Evolutionary conservation across 2,329 filamentous ascomycete genomes (phyloP), one percentile per base, ranked within the genome.

Genomic region (Chalaropsis thielavioides): DNA sequence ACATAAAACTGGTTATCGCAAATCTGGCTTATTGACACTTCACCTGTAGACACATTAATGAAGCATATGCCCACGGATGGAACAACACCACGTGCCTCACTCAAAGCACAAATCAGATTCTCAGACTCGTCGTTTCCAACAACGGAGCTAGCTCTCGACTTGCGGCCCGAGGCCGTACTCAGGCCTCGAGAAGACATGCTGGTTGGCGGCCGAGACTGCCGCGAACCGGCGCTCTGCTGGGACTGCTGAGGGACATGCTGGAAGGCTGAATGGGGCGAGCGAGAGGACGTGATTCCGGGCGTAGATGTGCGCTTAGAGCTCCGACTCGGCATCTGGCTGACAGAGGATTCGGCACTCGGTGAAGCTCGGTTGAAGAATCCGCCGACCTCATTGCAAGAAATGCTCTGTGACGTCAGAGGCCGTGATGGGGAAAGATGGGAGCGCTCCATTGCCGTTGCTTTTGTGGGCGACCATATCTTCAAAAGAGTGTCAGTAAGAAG

Each of bases 1-100:
- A 91, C 86, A 72, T 95, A 97, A 41, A 91, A 95, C 72, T 96
- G 91, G 65, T 87, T 95, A 73, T 97, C 92, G 71, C 88, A 91
- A 68, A 97, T 92, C 71, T 96, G 90, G 71, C 90, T 95, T 46
- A 97, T 80, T 35, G 91, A 84, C 17, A 85, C 89, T 74, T 96
- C 90, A 46, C 88, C 89, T 1, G 89, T 92, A 51, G 89, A 86
- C 2, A 95, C 79, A 71, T 97, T 95, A 71, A 96, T 79, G 71
- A 96, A 92, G 2, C 90, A 89, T 49, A 96, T 78, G 0, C 92
- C 92, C 1, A 97, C 86, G 0, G 86, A 88, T 0, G 91, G 90
- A 24, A 89, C 86, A 3, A 96, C 83, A 4, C 90, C 90, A n/a
- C 92, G 87, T 54, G 89, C 90, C 73, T 96, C 91, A 70, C 85